These are phyloP conservation scores for Fusarium sp. DNA, from an alignment of 2,329 filamentous ascomycete species.

Conservation along the genomic window DNA sequence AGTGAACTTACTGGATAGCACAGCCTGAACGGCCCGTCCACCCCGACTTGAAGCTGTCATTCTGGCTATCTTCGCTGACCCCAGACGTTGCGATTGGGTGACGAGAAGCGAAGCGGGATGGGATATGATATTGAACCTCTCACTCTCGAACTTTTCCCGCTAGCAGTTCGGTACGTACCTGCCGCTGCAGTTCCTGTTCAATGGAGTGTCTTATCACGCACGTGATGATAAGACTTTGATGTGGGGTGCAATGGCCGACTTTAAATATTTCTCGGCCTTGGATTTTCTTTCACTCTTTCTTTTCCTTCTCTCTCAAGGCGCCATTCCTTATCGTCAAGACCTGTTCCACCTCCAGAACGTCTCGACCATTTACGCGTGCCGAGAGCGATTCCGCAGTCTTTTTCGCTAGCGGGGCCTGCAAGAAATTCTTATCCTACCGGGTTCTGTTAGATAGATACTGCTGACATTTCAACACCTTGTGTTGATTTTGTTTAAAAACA, in stretches of 20 bases:
- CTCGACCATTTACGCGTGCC: slow-evolving; percentile 94
- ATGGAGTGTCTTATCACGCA: neutral
- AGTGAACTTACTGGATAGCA: slow-evolving; percentile 61
- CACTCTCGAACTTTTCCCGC: slow-evolving; percentile 47
- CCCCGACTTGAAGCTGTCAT: slow-evolving; percentile 70
- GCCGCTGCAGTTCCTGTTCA: neutral
- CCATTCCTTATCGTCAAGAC: slow-evolving; percentile 96
- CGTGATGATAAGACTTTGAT: neutral
- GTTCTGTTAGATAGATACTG: slow-evolving; percentile 98
- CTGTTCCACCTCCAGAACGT: slow-evolving; percentile 76
- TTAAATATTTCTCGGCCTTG: slow-evolving; percentile 21
- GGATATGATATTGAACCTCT: slow-evolving; percentile 39
- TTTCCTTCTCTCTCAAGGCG: slow-evolving; percentile 68
- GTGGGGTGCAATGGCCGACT: neutral
- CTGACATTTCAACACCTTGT: slow-evolving; percentile 67
- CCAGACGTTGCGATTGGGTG: slow-evolving; percentile 29
- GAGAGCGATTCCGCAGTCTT: slow-evolving; percentile 84
- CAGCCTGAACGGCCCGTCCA: slow-evolving; percentile 60
- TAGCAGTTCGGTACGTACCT: slow-evolving; percentile 45
- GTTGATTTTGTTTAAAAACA: neutral
- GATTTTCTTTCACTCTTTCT: slow-evolving; percentile 38
- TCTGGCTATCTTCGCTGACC: slow-evolving; percentile 33
- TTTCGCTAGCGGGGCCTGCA: slow-evolving; percentile 98
- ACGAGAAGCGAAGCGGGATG: slow-evolving; percentile 31
- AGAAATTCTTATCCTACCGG: slow-evolving; percentile 68